Percentiles rank a stretch among this genome's conserved stretches.
Evolutionary conservation across 164 flowering plant species (phyloP).

Genomic region (Berberis vulgaris): DNA sequence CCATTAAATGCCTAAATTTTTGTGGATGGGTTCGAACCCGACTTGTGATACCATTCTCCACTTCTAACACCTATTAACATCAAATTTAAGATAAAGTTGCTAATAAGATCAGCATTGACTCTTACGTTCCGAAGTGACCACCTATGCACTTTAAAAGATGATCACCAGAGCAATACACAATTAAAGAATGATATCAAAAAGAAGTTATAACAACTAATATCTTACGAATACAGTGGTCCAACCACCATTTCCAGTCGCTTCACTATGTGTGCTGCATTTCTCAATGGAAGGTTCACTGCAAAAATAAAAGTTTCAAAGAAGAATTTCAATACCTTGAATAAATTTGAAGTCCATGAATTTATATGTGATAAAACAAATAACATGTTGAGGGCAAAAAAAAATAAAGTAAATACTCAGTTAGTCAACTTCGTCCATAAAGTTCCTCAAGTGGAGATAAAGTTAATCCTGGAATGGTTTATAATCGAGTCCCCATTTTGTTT

Average conservation of each 20-base stretch:
- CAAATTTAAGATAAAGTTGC: too few relatives aligned
- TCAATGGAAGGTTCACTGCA: slow-evolving; percentile 69
- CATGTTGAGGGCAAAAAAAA: background rate
- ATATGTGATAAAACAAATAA: slow-evolving; percentile 4
- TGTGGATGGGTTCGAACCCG: too few relatives aligned
- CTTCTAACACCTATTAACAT: too few relatives aligned
- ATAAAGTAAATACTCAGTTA: background rate
- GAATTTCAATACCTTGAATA: background rate
- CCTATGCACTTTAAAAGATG: too few relatives aligned
- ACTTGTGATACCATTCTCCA: too few relatives aligned
- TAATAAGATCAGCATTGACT: too few relatives aligned
- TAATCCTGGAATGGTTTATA: too few relatives aligned
- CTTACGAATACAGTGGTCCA: slow-evolving; percentile 78
- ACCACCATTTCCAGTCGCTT: slow-evolving; percentile 31
- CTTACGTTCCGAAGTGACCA: too few relatives aligned
- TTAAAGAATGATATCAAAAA: background rate
- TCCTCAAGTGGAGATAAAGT: background rate
- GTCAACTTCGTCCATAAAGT: background rate
- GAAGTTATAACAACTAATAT: background rate
- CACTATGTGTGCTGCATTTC: slow-evolving; percentile 39
- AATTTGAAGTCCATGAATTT: background rate
- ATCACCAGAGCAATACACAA: too few relatives aligned
- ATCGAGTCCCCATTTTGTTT: too few relatives aligned
- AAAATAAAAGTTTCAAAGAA: slow-evolving; percentile 3
- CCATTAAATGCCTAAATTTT: too few relatives aligned